Percentiles rank a stretch among this genome's conserved stretches.
phyloP scores from a whole-genome alignment of 1,139 yeast genomes.

The Geotrichum candidum region DNA sequence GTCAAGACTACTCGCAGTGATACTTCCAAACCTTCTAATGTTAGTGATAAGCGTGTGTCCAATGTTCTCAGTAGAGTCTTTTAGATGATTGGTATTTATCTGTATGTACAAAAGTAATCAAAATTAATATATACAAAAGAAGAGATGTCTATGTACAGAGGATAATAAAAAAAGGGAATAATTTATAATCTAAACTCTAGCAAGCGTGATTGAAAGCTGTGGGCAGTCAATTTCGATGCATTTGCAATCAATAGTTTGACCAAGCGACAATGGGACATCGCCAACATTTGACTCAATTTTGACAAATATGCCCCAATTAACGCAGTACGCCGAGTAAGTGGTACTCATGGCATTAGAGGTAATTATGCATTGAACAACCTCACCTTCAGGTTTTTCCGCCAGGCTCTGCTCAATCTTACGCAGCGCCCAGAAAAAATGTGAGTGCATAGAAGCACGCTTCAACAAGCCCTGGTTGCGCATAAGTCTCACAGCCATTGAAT shows the following conservation, averaged over 20 bases:
- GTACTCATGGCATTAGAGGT: conserved; percentile 3
- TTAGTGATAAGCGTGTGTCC: conserved; percentile 16
- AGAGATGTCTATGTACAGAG: neutral
- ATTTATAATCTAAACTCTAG: neutral
- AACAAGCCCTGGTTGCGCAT: conserved; percentile 15
- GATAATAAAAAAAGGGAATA: neutral
- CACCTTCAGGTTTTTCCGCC: neutral
- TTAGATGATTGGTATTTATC: conserved; percentile 8
- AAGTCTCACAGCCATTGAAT: conserved; percentile 12
- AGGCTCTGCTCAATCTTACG: conserved; percentile 7
- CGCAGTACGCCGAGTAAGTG: conserved; percentile 17
- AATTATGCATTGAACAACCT: conserved; percentile 9
- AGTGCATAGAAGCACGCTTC: conserved; percentile 11
- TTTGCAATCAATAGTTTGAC: conserved; percentile 4
- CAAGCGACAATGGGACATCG: conserved; percentile 10
- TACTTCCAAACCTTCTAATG: conserved; percentile 15
- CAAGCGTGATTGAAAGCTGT: conserved; percentile 1
- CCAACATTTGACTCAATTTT: conserved; percentile 7
- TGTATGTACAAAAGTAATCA: neutral
- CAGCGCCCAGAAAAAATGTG: conserved; percentile 14
- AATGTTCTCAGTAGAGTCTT: conserved; percentile 25
- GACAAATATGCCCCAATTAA: conserved; percentile 20
- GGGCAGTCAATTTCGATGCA: conserved; percentile 7
- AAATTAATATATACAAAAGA: neutral
- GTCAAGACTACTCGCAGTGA: conserved; percentile 25